These are phyloP conservation scores for Wallemia mellicola DNA, from an alignment of 1,284 basidiomycete species.

Conservation along the genomic window DNA sequence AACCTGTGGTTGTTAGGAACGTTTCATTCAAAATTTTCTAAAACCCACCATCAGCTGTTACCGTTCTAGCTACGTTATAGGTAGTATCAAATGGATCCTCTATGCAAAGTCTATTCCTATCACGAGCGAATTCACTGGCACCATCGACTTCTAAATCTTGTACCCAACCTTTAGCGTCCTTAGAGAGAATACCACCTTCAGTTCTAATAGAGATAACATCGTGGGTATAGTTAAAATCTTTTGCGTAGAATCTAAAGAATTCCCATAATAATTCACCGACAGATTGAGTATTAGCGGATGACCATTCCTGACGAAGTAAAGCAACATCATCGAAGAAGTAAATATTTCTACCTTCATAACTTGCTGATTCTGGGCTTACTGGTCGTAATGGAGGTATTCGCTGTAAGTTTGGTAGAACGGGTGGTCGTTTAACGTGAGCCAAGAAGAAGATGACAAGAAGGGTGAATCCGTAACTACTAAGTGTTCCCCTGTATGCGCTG, in stretches of 20 bases:
- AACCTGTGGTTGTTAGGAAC: conserved; percentile 1
- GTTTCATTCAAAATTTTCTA: conserved; percentile 25
- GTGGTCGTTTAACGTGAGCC: conserved; percentile 81
- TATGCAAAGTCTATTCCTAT: conserved; percentile 73
- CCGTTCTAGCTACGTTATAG: conserved; percentile 86
- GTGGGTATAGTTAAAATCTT: conserved; percentile 72
- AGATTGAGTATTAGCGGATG: conserved; percentile 66
- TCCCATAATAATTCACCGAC: conserved; percentile 91
- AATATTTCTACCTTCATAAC: conserved; percentile 33
- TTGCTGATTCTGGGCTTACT: conserved; percentile 19
- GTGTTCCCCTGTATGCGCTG: conserved; percentile 81
- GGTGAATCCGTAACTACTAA: conserved; percentile 93
- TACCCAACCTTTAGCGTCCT: conserved; percentile 75
- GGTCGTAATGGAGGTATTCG: conserved; percentile 58
- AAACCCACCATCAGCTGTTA: conserved; percentile 84
- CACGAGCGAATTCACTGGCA: conserved; percentile 35
- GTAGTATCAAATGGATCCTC: conserved; percentile 92
- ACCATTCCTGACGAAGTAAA: conserved; percentile 63
- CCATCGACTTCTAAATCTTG: conserved; percentile 39
- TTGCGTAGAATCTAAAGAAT: conserved; percentile 87
- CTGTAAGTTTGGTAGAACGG: conserved; percentile 69
- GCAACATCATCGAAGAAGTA: conserved; percentile 94
- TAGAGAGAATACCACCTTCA: conserved; percentile 43
- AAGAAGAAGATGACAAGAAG: conserved; percentile 92
- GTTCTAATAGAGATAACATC: conserved; percentile 73